Percentiles rank a stretch among this genome's conserved stretches.
Conservation (phyloP, 2,329 filamentous ascomycete species). For the Diatrype stigma region DNA sequence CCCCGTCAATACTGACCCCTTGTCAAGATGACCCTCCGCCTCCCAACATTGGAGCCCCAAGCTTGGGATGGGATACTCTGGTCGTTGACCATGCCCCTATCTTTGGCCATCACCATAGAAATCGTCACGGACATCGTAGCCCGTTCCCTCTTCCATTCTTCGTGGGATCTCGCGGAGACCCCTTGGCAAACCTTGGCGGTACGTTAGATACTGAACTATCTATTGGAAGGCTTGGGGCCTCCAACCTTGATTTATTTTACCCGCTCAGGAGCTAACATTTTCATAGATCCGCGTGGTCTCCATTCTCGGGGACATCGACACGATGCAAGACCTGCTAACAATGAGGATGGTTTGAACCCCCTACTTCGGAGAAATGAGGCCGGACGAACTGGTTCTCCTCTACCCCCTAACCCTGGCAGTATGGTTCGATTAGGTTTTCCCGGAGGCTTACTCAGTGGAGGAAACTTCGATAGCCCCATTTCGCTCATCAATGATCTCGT, state of each 20-base stretch:
- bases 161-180: conserved; percentile 25
- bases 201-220: conserved; percentile 11
- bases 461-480: conserved; percentile 46
- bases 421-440: conserved; percentile 52
- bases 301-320: conserved; percentile 48
- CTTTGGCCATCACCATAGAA: conserved; percentile 49
- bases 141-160: conserved; percentile 51
- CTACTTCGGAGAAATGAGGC: conserved; percentile 64
- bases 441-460: conserved; percentile 38
- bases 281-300: conserved; percentile 32
- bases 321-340: conserved; percentile 48
- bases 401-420: conserved; percentile 43
- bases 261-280: conserved; percentile 20
- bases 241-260: background rate
- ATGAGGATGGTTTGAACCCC: conserved; percentile 83
- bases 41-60: conserved; percentile 37
- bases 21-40: conserved; percentile 39
- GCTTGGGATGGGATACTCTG: conserved; percentile 56
- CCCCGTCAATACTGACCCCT: background rate
- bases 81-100: conserved; percentile 39
- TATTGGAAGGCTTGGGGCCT: background rate
- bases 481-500: conserved; percentile 53
- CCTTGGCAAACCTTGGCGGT: conserved; percentile 21
- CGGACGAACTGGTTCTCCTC: conserved; percentile 43
- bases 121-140: conserved; percentile 51